Conservation (phyloP, 148 eudicot species). For the Gaultheria prostrata region DNA sequence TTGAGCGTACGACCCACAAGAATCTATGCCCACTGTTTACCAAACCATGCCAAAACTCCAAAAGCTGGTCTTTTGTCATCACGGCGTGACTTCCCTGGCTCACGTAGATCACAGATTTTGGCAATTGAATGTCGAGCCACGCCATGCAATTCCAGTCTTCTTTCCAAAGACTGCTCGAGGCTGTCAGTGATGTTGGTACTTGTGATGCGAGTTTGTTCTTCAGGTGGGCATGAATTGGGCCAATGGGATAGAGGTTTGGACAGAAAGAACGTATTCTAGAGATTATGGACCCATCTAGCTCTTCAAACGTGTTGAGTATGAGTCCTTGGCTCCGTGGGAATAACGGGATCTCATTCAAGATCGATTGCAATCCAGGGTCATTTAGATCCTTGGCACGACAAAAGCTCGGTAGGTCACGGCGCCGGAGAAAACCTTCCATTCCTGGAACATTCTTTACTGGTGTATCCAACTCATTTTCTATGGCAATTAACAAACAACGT, state of each 20-base stretch:
- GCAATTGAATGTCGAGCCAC: conserved; percentile 28
- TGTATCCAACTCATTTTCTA: conserved; percentile 33
- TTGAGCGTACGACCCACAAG: conserved; percentile 32
- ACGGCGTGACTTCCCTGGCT: conserved; percentile 29
- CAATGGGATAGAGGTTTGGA: conserved; percentile 25
- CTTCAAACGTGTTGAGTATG: conserved; percentile 40
- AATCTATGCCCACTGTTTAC: conserved; percentile 26
- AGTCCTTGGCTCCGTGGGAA: conserved; percentile 31
- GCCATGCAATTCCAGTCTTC: conserved; percentile 25
- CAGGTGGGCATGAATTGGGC: conserved; percentile 25
- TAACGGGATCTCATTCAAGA: conserved; percentile 19
- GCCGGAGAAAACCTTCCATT: conserved; percentile 33
- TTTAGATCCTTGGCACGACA: conserved; percentile 25
- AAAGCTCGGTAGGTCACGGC: conserved; percentile 46
- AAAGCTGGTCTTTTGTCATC: conserved; percentile 20
- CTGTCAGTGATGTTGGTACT: neutral
- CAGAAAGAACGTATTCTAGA: conserved; percentile 9
- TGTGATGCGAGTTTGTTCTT: conserved; percentile 8
- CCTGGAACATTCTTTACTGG: conserved; percentile 25
- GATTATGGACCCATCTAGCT: conserved; percentile 19
- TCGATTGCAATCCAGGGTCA: conserved; percentile 12
- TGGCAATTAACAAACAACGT: neutral
- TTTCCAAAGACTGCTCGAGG: conserved; percentile 26
- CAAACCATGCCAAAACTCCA: conserved; percentile 35
- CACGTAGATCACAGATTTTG: conserved; percentile 25